phyloP scores from a whole-genome alignment of 2,329 filamentous ascomycete genomes.

The Arthrobotrys pseudoclavata region DNA sequence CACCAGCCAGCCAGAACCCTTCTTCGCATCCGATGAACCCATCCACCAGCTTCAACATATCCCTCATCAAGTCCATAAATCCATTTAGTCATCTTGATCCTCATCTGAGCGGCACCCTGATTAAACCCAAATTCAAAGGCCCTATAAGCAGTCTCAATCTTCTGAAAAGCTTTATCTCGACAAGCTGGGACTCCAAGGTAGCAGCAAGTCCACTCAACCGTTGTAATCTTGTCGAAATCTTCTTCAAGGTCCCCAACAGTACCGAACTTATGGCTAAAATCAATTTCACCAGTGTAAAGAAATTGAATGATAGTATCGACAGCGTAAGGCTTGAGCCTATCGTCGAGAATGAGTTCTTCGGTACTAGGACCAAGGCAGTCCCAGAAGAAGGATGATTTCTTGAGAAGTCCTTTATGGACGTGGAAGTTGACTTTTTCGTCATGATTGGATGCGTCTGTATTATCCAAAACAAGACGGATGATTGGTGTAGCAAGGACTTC shows the following conservation, averaged over 20 bases:
- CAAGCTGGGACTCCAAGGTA: slow-evolving; percentile 29
- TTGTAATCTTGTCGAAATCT: slow-evolving; percentile 40
- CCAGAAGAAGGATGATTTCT: slow-evolving; percentile 16
- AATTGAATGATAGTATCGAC: slow-evolving; percentile 45
- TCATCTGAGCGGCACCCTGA: slow-evolving; percentile 16
- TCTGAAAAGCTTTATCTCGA: slow-evolving; percentile 21
- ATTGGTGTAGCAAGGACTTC: slow-evolving; percentile 35
- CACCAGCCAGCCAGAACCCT: slow-evolving; percentile 47
- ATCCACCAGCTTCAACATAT: slow-evolving; percentile 32
- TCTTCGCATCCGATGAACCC: slow-evolving; percentile 28
- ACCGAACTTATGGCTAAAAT: slow-evolving; percentile 32
- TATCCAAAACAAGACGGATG: slow-evolving; percentile 37
- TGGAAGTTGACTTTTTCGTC: slow-evolving; percentile 36
- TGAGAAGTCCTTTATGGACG: slow-evolving; percentile 32
- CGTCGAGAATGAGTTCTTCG: slow-evolving; percentile 32
- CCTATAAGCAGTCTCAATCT: slow-evolving; percentile 36
- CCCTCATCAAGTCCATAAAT: slow-evolving; percentile 38
- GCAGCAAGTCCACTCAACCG: slow-evolving; percentile 42
- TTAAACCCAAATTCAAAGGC: slow-evolving; percentile 49
- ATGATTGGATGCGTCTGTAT: slow-evolving; percentile 33
- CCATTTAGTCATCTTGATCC: slow-evolving; percentile 53
- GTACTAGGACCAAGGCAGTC: slow-evolving; percentile 19
- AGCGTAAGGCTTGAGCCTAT: slow-evolving; percentile 48
- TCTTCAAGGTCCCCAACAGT: slow-evolving; percentile 43
- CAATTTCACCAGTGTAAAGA: slow-evolving; percentile 44